A percentile compares a stretch with the other conserved stretches of the same genome.
phyloP scores from a whole-genome alignment of 371 early-diverging fungal genomes.

The Neoconidiobolus thromboides region DNA sequence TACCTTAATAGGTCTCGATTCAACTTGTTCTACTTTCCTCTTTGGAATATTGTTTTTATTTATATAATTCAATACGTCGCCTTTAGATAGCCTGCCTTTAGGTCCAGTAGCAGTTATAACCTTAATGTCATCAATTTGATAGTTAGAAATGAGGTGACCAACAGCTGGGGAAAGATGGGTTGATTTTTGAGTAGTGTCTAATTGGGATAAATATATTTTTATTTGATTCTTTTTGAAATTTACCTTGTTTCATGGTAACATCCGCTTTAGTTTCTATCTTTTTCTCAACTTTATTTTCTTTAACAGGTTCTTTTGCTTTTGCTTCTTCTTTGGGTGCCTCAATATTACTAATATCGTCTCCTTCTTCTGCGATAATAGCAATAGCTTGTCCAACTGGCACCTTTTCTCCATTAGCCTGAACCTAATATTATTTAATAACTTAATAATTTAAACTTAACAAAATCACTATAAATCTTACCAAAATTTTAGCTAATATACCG shows the following conservation, averaged over 20 bases:
- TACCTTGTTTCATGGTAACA: neutral
- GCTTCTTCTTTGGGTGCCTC: neutral
- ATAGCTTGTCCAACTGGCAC: neutral
- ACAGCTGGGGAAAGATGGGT: neutral
- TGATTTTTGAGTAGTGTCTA: too few species aligned
- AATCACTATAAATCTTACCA: constrained; percentile 23
- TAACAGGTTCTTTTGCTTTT: neutral
- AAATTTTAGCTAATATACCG: constrained; percentile 85
- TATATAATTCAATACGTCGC: constrained; percentile 63
- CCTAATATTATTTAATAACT: constrained; percentile 13
- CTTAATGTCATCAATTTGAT: neutral
- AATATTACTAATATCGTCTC: constrained; percentile 2
- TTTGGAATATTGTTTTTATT: constrained; percentile 11
- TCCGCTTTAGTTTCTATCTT: neutral
- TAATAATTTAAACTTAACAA: neutral
- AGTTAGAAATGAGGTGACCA: neutral
- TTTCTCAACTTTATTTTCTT: neutral
- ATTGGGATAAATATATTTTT: too few species aligned
- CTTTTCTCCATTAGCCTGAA: neutral
- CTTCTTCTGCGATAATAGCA: constrained; percentile 1
- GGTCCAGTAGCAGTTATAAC: constrained; percentile 63
- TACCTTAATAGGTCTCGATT: neutral
- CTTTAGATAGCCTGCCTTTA: constrained; percentile 72
- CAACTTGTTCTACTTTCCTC: neutral
- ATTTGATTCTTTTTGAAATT: neutral